Evolutionary conservation across 352 stramenopile genomes (phyloP).

Genomic region (Phytopythium delawarense): DNA sequence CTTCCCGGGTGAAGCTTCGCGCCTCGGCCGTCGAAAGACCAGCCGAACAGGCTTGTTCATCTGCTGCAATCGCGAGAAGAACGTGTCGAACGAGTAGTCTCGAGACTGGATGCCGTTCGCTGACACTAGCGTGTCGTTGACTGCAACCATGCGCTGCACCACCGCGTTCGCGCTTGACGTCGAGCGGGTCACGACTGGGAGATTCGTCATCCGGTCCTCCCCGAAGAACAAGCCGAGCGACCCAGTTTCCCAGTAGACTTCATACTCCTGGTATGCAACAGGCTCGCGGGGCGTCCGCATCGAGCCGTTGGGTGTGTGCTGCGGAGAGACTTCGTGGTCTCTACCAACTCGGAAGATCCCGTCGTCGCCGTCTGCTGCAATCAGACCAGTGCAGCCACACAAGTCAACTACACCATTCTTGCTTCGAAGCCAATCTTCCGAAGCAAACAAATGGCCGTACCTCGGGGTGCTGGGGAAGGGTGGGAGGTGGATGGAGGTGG

Average conservation of each 20-base stretch:
- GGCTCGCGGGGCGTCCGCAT: constrained; percentile 13
- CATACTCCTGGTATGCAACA: constrained; percentile 40
- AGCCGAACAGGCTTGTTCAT: constrained; percentile 84
- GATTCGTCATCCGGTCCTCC: constrained; percentile 58
- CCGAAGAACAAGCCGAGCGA: constrained; percentile 83
- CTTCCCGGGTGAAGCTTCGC: constrained; percentile 6
- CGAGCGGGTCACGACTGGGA: constrained; percentile 76
- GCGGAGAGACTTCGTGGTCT: constrained; percentile 40
- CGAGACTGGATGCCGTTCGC: constrained; percentile 67
- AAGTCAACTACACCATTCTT: background rate
- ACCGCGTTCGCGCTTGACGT: constrained; percentile 62
- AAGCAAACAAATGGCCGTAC: background rate
- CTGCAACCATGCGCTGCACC: constrained; percentile 60
- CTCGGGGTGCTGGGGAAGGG: background rate
- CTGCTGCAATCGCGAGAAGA: constrained; percentile 77
- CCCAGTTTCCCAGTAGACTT: constrained; percentile 79
- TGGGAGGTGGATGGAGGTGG: background rate
- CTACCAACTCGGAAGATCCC: constrained; percentile 7
- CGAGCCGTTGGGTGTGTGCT: constrained; percentile 11
- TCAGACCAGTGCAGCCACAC: background rate
- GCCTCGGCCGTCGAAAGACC: constrained; percentile 45
- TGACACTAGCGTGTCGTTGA: constrained; percentile 77
- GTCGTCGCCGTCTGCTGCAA: background rate
- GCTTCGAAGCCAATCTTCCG: background rate
- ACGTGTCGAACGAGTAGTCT: constrained; percentile 76